Evolutionary conservation across 768 basidiomycete genomes (phyloP).

Genomic region (Coprinopsis cinerea): DNA sequence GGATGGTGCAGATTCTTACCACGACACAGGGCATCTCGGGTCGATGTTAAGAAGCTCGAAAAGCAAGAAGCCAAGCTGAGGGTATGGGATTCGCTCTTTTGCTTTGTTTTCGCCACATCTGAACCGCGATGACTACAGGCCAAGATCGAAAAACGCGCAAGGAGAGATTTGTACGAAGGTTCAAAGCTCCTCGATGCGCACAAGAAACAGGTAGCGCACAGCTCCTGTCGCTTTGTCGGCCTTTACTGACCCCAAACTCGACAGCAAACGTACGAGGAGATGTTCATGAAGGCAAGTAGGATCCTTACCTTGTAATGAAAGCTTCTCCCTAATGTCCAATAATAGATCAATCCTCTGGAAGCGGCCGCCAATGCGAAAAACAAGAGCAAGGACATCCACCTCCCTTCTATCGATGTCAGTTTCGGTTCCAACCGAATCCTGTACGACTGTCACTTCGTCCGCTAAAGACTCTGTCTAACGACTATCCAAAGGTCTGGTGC

Average conservation of each 20-base stretch:
- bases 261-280: constrained; percentile 95
- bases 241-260: constrained; percentile 5
- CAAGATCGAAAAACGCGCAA: constrained; percentile 95
- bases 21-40: constrained; percentile 82
- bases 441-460: constrained; percentile 29
- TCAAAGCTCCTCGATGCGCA: constrained; percentile 91
- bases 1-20: constrained; percentile 4
- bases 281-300: constrained; percentile 90
- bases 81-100: constrained; percentile 30
- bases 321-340: not conserved
- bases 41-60: constrained; percentile 93
- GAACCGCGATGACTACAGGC: constrained; percentile 42
- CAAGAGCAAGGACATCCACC: constrained; percentile 96
- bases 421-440: constrained; percentile 94
- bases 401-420: constrained; percentile 92
- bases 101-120: constrained; percentile 3
- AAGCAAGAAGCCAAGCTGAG: constrained; percentile 96
- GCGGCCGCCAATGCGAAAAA: constrained; percentile 72
- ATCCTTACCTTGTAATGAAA: too few species aligned
- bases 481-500: constrained; percentile 61
- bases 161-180: constrained; percentile 89
- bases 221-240: not conserved
- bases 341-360: constrained; percentile 88
- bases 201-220: constrained; percentile 67
- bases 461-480: constrained; percentile 4